Base-by-base conservation (phyloP, 345 rosid species). In the Lumnitzera racemosa region DNA sequence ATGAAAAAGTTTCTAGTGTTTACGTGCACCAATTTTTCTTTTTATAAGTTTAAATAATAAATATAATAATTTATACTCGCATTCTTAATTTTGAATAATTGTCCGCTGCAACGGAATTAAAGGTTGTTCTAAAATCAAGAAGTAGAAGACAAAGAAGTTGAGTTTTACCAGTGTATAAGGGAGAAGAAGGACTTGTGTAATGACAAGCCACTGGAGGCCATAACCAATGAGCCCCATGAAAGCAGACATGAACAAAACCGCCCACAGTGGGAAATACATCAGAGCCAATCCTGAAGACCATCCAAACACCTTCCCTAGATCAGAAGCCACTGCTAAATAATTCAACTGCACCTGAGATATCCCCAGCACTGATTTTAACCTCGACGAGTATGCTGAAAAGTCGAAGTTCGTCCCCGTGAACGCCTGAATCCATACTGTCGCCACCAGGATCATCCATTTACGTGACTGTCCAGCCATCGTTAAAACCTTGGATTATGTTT, bases 391-490 rank as follows among this genome's bases (percentile, higher is more conserved):
- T 5, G 91, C 88, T 15, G 97, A 85, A 82, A 92, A 89, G 76
- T 92, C 98, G 76, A 92, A 92, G 64, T 92, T 92, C 3, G 98
- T 92, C 4, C 98, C 98, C 0, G 97, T 92, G 58, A 92, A 92
- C 0, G 96, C 97, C 72, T 92, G 98, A 82, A 92, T 84, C 98
- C 98, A 92, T 47, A 87, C 76, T 14, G 96, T 88, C 0, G 88
- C 97, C n/a, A 92, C 90, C 11, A 92, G 76, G 47, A 92, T 85
- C 97, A 89, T 89, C 98, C 98, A 92, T 67, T 89, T 92, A 29
- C 91, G 46, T 2, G 95, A 92, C 46, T 89, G 96, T 41, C 86
- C 97, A 0, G 81, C 88, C 98, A 89, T 89, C 49, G 17, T 53
- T 2, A 23, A 13, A 13, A 13, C 1, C 13, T 17, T 27, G 24